A percentile compares a stretch with the other conserved stretches of the same genome.
Conservation (phyloP, 192 early-diverging fungal species). For the Paraglomus occultum region DNA sequence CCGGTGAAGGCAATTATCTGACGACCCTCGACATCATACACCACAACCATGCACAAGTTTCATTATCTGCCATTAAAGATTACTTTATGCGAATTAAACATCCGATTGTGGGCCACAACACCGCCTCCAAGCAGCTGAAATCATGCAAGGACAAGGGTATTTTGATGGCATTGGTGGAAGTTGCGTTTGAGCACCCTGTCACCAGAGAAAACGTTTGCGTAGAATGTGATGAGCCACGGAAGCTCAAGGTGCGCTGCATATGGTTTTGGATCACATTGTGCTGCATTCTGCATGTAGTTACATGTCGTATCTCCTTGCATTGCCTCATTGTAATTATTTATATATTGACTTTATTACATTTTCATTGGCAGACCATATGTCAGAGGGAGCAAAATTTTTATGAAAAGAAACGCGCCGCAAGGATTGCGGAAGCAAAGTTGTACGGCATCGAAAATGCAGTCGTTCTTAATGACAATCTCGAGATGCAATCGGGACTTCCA, state of each 20-base stretch:
- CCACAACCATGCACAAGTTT: not conserved
- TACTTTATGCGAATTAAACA: conserved; percentile 5
- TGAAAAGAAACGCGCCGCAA: not conserved
- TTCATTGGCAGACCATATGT: not conserved
- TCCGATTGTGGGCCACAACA: conserved; percentile 16
- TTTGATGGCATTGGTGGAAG: conserved; percentile 24
- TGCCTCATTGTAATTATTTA: too few species aligned
- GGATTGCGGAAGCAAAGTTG: not conserved
- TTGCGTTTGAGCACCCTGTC: conserved; percentile 13
- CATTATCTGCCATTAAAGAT: not conserved
- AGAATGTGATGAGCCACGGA: not conserved
- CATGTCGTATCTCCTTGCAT: too few species aligned
- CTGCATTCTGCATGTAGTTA: too few species aligned
- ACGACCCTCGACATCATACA: conserved; percentile 2
- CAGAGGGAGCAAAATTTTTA: conserved; percentile 11
- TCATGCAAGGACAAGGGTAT: conserved; percentile 9
- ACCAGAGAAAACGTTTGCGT: not conserved
- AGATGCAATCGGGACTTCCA: not conserved
- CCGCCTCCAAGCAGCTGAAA: conserved; percentile 4
- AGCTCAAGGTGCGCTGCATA: conserved; percentile 7
- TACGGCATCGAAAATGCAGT: not conserved
- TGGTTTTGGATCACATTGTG: not conserved
- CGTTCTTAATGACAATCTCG: not conserved
- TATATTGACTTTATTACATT: too few species aligned
- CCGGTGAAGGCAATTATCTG: conserved; percentile 7